Evolutionary conservation across 164 flowering plant species (phyloP), one percentile per base, ranked within the genome.

Genomic region (Tinospora cordifolia): DNA sequence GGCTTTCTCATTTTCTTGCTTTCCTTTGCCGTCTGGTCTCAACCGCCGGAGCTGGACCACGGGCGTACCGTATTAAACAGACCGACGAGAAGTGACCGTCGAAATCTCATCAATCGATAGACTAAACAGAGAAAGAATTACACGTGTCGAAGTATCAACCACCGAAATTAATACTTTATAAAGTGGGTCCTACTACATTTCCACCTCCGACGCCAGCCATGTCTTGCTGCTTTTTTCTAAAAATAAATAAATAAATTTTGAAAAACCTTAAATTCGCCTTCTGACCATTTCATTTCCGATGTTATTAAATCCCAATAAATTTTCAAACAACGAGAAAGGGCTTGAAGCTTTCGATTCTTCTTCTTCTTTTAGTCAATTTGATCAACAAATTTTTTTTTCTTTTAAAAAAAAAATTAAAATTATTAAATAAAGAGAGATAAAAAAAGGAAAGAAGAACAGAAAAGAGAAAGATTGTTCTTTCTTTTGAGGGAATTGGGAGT

Each of bases 401-500:
- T n/a, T n/a, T n/a, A 30, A 30, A 30, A 30, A 30, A 30, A 30
- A 2, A 19, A 24, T 24, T 8, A 54, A 30, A 30, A 30, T 30
- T 4, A 30, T 1, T 30, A 30, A 30, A 30, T 30, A 30, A 30
- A 30, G 24, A 54, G 1, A n/a, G n/a, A n/a, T n/a, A 54, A n/a
- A n/a, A 19, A n/a, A 54, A 54, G 36, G 36, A 30, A 30, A 54
- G 22, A 30, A 54, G 22, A 19, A 74, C 51, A 24, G 62, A 67
- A 67, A 74, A 63, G 69, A 62, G 19, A 79, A 25, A 44, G 69
- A 70, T 6, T 36, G 15, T 34, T 9, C 64, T 51, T 49, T n/a
- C 62, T 34, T 26, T 63, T 46, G 59, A 58, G 68, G 77, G 67
- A 68, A 26, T 26, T 47, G 70, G 71, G 75, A 63, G 77, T 71